Evolutionary conservation across 192 early-diverging fungal species (phyloP), one percentile per base, ranked within the genome.

Genomic region (Diversispora eburnea): DNA sequence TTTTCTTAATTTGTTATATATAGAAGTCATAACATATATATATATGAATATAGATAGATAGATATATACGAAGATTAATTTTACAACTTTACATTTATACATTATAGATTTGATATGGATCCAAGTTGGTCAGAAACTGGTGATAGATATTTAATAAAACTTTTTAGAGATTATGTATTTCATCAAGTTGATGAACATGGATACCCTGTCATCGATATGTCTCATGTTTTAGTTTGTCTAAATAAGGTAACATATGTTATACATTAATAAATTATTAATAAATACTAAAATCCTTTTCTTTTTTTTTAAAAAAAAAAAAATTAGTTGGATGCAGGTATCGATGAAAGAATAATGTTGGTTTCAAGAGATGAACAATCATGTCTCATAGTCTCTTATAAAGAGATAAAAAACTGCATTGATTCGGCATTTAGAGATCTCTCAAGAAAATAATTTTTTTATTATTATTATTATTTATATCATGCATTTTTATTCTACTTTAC

Each of bases 131-230:
- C 95, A 12, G 96, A 99, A 77, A 99, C 96, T 0, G 98, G 98
- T 5, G 98, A 99, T 81, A 85, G 96, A 49, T 99, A 99, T 79
- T 86, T 98, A 58, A 89, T 98, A 67, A 98, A 98, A 81, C 84
- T 99, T 19, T 99, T 99, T 78, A 86, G 98, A 59, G 98, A 99
- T 80, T 97, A 95, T 73, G 92, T 98, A 22, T 99, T 99, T 77
- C 98, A 98, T 79, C 92, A 94, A 77, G 95, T 97, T 13, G 89
- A 96, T 75, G 89, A 91, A 51, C 82, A 84, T 54, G 94, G 94
- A 8, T 82, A 85, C 51, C 92, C 96, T 9, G 86, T 95, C 13
- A 77, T 95, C 10, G 95, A 97, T 76, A 89, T 98, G 81, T 90
- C 90, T 3, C 98, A 99, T 85, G 92, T 98, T 12, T 55, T 99